Evolutionary conservation across 345 rosid genomes (phyloP), one percentile per base, ranked within the genome.

Genomic region (Noccaea caerulescens): DNA sequence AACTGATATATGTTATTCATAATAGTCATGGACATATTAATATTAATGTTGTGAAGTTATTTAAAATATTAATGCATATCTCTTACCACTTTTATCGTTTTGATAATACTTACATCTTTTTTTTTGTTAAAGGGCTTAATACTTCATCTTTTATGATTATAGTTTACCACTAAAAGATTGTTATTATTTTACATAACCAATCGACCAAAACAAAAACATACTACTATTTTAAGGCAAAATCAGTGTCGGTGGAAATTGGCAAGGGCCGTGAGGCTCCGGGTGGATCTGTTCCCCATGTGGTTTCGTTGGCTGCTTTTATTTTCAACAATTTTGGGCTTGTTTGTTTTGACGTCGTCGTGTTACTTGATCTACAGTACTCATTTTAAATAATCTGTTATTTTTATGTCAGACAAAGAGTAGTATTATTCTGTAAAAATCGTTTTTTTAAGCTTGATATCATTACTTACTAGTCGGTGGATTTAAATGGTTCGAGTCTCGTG

Each of bases 161-260:
- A 4, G 6, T 33, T 33, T 33, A 33, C 7, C 7, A 33, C 34
- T 32, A 32, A 32, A 32, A 32, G 6, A 27, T 33, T 33, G 6
- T 33, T 33, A 33, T 4, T 4, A 3, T 33, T 33, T 33, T 2
- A 33, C 36, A 33, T 33, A 1, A 33, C 10, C 1, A 12, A 30
- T 10, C 58, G 14, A 53, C 16, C 13, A 7, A 54, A 45, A 27
- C 8, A 60, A 60, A 63, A 18, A 9, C 10, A 44, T 41, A 27
- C 30, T 66, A 54, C 2, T 54, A 10, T 39, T 7, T 12, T 12
- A 51, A 12, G 1, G 20, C n/a, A 1, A 50, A 50, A 50, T 23
- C 37, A 50, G 49, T 69, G 73, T 69, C 73, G 73, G 73, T 69
- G 73, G 73, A 9, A 58, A 58, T 6, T 69, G 10, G 38, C 20